Conservation (phyloP, 2,329 filamentous ascomycete species). For the Colletotrichum gloeosporioides region DNA sequence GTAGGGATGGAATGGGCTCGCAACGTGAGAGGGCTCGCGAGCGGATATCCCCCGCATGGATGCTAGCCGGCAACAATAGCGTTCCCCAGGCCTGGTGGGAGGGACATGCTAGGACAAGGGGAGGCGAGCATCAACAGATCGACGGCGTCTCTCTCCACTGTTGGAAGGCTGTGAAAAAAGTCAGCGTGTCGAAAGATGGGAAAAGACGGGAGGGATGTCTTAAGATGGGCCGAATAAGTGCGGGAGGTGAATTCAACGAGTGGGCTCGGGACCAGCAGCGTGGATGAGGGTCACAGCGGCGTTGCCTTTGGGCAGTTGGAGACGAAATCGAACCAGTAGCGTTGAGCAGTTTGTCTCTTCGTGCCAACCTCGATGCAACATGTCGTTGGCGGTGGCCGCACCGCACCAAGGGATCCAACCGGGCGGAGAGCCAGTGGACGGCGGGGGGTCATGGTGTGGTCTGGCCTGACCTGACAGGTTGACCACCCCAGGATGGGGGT, state of each 20-base stretch:
- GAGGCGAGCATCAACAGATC: conserved; percentile 5
- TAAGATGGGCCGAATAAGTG: conserved; percentile 7
- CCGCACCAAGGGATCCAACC: conserved; percentile 17
- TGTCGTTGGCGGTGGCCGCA: conserved; percentile 6
- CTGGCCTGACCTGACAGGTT: neutral
- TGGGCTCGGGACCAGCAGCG: conserved; percentile 13
- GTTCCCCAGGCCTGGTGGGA: conserved; percentile 10
- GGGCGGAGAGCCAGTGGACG: conserved; percentile 8
- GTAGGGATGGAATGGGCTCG: neutral
- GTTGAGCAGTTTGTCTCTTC: neutral
- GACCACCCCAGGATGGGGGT: neutral
- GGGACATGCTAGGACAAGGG: conserved; percentile 1
- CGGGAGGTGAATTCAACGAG: conserved; percentile 3
- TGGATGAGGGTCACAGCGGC: conserved; percentile 4
- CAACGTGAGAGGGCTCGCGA: neutral
- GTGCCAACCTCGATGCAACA: conserved; percentile 13
- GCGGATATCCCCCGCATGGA: conserved; percentile 20
- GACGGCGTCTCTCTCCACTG: conserved; percentile 2
- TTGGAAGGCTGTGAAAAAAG: neutral
- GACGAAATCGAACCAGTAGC: conserved; percentile 6
- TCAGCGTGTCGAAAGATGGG: neutral
- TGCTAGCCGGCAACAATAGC: conserved; percentile 1
- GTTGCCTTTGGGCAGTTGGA: neutral
- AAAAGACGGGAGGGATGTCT: conserved; percentile 4
- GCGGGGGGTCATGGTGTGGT: neutral